These are phyloP conservation scores for Fusarium aywerte DNA, from an alignment of 2,329 filamentous ascomycete species.

Conservation along the genomic window DNA sequence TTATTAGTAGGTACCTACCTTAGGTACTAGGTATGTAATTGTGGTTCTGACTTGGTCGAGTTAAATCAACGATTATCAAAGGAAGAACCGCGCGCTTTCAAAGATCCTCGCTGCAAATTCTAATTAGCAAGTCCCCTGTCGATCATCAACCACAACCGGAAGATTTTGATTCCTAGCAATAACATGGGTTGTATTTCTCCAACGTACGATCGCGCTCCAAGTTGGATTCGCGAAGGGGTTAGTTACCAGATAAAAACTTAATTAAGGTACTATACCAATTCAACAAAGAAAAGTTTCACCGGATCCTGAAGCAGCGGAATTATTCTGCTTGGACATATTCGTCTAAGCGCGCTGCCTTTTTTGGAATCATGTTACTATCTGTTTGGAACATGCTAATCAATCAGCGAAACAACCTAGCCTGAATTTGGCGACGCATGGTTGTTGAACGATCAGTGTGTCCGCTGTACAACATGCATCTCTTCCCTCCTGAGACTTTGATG, in stretches of 20 bases:
- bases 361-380: neutral
- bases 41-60: neutral
- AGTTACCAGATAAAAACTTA: too few relatives aligned
- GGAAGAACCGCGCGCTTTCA: neutral
- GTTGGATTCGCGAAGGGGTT: conserved; percentile 18
- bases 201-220: neutral
- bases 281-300: conserved; percentile 16
- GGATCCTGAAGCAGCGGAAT: conserved; percentile 28
- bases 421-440: conserved; percentile 5
- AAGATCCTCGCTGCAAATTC: neutral
- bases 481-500: conserved; percentile 20
- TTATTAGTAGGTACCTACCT: neutral
- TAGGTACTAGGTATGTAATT: neutral
- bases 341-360: conserved; percentile 21
- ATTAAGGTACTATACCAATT: too few relatives aligned
- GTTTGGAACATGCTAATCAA: conserved; percentile 24
- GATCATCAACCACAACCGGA: conserved; percentile 28
- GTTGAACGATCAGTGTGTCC: conserved; percentile 19
- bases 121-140: conserved; percentile 26
- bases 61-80: neutral
- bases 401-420: conserved; percentile 17
- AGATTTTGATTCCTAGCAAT: neutral
- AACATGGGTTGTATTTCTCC: conserved; percentile 15
- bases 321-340: neutral
- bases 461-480: conserved; percentile 10